These are phyloP conservation scores for Xylogone sp. DNA, from an alignment of 2,329 filamentous ascomycete genomes.

Conservation along the genomic window DNA sequence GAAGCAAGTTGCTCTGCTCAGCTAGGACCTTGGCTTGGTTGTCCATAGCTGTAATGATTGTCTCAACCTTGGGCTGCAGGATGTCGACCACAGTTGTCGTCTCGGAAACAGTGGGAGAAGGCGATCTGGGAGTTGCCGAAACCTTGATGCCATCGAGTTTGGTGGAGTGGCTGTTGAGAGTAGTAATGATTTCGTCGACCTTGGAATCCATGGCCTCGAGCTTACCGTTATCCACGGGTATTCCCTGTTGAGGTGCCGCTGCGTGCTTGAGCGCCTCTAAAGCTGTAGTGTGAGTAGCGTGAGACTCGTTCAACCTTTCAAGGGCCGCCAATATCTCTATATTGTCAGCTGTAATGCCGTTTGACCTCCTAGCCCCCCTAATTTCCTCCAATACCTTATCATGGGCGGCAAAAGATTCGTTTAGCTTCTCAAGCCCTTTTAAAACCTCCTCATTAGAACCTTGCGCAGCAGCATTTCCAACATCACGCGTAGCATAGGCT, in stretches of 20 bases:
- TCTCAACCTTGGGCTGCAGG: neutral
- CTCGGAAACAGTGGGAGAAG: neutral
- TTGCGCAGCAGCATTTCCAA: neutral
- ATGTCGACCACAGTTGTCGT: neutral
- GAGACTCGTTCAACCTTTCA: conserved; percentile 19
- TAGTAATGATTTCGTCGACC: conserved; percentile 14
- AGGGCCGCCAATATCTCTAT: conserved; percentile 17
- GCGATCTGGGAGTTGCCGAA: neutral
- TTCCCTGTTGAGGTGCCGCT: neutral
- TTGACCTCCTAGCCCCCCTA: conserved; percentile 6
- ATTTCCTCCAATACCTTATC: conserved; percentile 11
- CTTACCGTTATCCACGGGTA: neutral
- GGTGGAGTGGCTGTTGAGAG: conserved; percentile 16
- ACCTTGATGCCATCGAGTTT: conserved; percentile 8
- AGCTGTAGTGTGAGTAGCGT: conserved; percentile 12
- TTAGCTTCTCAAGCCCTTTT: neutral
- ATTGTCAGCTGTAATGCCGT: conserved; percentile 1
- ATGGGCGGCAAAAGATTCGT: conserved; percentile 10
- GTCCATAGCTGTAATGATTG: neutral
- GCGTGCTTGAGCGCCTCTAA: conserved; percentile 14
- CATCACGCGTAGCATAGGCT: conserved; percentile 16
- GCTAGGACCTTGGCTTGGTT: neutral
- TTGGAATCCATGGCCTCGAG: conserved; percentile 4
- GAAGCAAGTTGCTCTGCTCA: conserved; percentile 10
- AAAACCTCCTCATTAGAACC: neutral